Evolutionary conservation across 2,329 filamentous ascomycete genomes (phyloP).

Genomic region (Onygenales sp.): DNA sequence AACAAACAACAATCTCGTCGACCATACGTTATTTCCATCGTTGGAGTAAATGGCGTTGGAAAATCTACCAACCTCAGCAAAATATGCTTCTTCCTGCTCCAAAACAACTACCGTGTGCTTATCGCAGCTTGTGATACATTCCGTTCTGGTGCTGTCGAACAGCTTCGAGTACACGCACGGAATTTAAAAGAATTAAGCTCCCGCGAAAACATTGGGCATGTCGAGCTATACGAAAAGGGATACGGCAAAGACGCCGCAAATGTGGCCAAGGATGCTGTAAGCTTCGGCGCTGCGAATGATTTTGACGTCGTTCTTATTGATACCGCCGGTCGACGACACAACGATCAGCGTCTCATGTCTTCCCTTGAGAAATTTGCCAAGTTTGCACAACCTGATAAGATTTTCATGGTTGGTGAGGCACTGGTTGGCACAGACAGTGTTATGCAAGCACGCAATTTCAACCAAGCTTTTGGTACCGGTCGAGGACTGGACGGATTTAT

Average conservation of each 20-base stretch:
- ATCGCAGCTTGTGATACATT: conserved; percentile 95
- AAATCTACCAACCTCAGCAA: conserved; percentile 98
- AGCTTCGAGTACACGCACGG: conserved; percentile 87
- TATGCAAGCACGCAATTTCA: conserved; percentile 93
- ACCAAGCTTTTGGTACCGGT: conserved; percentile 74
- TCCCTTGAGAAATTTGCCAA: conserved; percentile 96
- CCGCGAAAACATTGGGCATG: conserved; percentile 67
- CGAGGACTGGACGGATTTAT: conserved; percentile 89
- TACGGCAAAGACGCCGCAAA: conserved; percentile 97
- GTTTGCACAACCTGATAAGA: conserved; percentile 92
- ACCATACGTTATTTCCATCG: conserved; percentile 95
- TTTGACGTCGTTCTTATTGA: conserved; percentile 96
- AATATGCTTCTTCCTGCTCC: conserved; percentile 93
- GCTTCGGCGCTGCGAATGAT: conserved; percentile 60
- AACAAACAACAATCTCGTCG: conserved; percentile 55
- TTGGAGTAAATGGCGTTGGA: conserved; percentile 95
- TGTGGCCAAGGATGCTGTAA: conserved; percentile 89
- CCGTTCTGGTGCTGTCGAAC: conserved; percentile 92
- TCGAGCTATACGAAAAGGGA: conserved; percentile 92
- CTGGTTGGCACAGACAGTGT: conserved; percentile 93
- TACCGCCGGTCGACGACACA: conserved; percentile 88
- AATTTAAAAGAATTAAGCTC: conserved; percentile 83
- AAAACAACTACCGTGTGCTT: conserved; percentile 93
- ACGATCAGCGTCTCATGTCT: conserved; percentile 92
- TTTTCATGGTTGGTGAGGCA: conserved; percentile 91